Evolutionary conservation across 2,329 filamentous ascomycete genomes (phyloP), one percentile per base, ranked within the genome.

Genomic region (Fusarium sp.): DNA sequence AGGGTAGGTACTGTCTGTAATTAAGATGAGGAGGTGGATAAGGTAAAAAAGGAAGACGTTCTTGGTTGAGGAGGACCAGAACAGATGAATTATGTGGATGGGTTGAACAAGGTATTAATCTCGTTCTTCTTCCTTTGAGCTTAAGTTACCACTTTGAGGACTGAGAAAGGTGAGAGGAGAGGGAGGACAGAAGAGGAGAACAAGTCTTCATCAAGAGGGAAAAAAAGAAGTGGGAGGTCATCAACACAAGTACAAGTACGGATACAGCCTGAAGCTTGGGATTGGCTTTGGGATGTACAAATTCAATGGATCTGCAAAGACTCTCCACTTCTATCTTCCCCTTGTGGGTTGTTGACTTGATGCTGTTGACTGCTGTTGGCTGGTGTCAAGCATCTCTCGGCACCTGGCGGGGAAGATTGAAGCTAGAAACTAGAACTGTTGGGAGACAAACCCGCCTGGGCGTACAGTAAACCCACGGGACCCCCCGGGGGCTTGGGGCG

Each of bases 351-450:
- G 71, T 74, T 73, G 71, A 44, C 67, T 51, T 73, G 39, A 45
- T 63, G 41, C 61, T 64, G 70, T 72, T 72, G 59, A 59, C 64
- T 72, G 64, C 69, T 74, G 70, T 73, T 74, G 72, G 72, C 46
- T 76, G 72, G 72, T 77, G 72, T 69, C 70, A 75, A 75, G 70
- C 72, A 54, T 63, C 71, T 72, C 57, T 70, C 70, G 73, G 73
- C 67, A 77, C 60, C 75, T 76, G 73, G 63, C 70, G 70, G 69
- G 70, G 70, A 69, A 65, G 60, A 62, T 29, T 44, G 65, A 69
- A 68, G 66, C 72, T 76, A 76, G 76, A 69, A 68, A 67, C 72
- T 75, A 77, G 76, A 77, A 77, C 76, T 77, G 76, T 77, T 77
- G 76, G 76, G 76, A 77, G 74, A 76, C 66, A 73, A 66, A 48